Percentiles rank a stretch among this genome's conserved stretches.
Conservation (phyloP, 1,284 basidiomycete species). For the Ustilago xerochloae region DNA sequence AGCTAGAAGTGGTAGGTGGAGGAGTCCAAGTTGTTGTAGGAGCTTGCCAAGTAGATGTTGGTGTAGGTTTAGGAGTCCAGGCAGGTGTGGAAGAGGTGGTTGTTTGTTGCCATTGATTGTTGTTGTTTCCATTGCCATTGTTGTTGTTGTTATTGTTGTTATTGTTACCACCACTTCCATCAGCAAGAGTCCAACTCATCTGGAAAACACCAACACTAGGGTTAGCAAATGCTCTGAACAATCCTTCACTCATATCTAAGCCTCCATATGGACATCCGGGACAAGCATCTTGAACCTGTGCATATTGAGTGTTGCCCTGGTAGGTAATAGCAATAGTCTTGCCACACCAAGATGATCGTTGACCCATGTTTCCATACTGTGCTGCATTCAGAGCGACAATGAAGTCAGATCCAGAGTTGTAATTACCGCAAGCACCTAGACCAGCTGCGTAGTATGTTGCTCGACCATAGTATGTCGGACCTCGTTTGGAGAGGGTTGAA, state of each 20-base stretch:
- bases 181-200: conserved; percentile 49
- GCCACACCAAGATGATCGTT: conserved; percentile 71
- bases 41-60: conserved; percentile 19
- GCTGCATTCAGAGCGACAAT: conserved; percentile 50
- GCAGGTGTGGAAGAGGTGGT: neutral
- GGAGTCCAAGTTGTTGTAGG: conserved; percentile 15
- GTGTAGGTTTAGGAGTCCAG: conserved; percentile 9
- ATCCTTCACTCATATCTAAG: conserved; percentile 80
- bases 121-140: neutral
- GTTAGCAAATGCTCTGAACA: conserved; percentile 73
- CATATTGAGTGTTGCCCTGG: conserved; percentile 72
- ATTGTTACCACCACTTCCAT: conserved; percentile 13
- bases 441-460: conserved; percentile 50
- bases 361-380: conserved; percentile 47
- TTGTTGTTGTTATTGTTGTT: conserved; percentile 12
- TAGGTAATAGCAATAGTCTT: conserved; percentile 75
- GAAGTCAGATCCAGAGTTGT: conserved; percentile 36
- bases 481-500: conserved; percentile 29
- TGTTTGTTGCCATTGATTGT: neutral
- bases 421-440: conserved; percentile 45
- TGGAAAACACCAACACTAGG: conserved; percentile 48
- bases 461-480: conserved; percentile 24
- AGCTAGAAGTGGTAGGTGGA: neutral
- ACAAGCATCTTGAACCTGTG: conserved; percentile 78
- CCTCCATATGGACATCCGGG: conserved; percentile 78